Conservation (phyloP, 2,329 filamentous ascomycete genomes). For the Rutstroemia sydowiana region DNA sequence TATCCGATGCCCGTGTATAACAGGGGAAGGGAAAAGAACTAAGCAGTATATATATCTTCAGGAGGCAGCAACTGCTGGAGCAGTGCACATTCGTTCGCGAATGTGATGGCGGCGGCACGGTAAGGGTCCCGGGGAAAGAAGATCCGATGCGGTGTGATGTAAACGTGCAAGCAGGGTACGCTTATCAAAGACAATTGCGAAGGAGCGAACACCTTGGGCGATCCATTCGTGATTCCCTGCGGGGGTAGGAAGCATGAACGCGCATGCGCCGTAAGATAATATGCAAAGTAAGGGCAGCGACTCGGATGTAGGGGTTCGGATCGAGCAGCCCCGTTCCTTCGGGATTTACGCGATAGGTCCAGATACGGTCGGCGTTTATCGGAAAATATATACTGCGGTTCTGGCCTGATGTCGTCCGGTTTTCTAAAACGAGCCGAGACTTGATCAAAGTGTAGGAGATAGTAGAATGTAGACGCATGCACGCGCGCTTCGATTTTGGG, state of each 20-base stretch:
- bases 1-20: neutral
- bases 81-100: neutral
- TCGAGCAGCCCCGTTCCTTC: neutral
- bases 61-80: neutral
- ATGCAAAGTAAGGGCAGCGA: neutral
- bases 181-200: neutral
- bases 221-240: too few relatives aligned
- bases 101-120: too few relatives aligned
- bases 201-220: too few relatives aligned
- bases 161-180: neutral
- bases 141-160: neutral
- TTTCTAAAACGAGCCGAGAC: too few relatives aligned
- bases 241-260: neutral
- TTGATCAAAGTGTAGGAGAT: neutral
- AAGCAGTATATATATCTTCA: neutral
- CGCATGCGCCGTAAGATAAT: neutral
- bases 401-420: too few relatives aligned
- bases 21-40: neutral
- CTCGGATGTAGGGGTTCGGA: neutral
- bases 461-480: constrained; percentile 4
- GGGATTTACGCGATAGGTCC: neutral
- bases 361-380: too few relatives aligned
- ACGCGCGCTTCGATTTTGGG: constrained; percentile 1
- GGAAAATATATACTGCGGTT: too few relatives aligned
- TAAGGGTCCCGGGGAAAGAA: neutral